Evolutionary conservation across 306 rosid species (phyloP).

Genomic region (Chamaecrista fasciculata): DNA sequence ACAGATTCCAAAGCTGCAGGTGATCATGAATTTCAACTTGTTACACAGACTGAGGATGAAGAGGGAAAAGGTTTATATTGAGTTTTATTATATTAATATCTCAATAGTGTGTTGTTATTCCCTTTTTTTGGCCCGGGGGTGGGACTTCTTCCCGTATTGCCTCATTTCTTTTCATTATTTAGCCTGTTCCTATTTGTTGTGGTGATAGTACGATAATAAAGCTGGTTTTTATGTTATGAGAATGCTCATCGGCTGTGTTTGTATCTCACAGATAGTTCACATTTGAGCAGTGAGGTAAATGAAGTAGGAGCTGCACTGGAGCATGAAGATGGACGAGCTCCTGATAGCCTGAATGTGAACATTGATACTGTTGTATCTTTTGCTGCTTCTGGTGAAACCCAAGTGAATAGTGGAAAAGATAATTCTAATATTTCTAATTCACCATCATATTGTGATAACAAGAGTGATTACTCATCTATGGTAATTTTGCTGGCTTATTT

Average conservation of each 20-base stretch:
- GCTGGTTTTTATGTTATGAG: slow-evolving; percentile 15
- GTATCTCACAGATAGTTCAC: slow-evolving; percentile 51
- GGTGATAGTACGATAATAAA: neutral
- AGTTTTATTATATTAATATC: neutral
- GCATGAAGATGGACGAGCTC: slow-evolving; percentile 59
- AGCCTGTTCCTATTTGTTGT: neutral
- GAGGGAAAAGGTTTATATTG: slow-evolving; percentile 53
- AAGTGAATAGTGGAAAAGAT: slow-evolving; percentile 50
- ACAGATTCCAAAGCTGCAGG: slow-evolving; percentile 33
- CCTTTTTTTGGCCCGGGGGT: too few species aligned
- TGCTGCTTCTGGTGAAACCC: slow-evolving; percentile 59
- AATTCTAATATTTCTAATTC: slow-evolving; percentile 55
- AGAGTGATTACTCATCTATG: slow-evolving; percentile 71
- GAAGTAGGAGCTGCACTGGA: slow-evolving; percentile 49
- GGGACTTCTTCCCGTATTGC: neutral
- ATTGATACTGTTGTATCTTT: slow-evolving; percentile 45
- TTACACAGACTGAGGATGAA: slow-evolving; percentile 50
- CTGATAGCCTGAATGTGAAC: slow-evolving; percentile 44
- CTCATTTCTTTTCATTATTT: neutral
- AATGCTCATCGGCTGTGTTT: slow-evolving; percentile 20
- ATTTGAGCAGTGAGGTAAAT: slow-evolving; percentile 43
- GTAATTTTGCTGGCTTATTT: slow-evolving; percentile 38
- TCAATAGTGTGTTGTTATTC: neutral
- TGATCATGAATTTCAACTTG: slow-evolving; percentile 49
- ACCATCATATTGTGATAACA: slow-evolving; percentile 58